Percentiles rank a stretch among this genome's conserved stretches.
These are phyloP conservation scores for Pseudogymnoascus sp. DNA, from an alignment of 2,329 filamentous ascomycete species.

Conservation along the genomic window DNA sequence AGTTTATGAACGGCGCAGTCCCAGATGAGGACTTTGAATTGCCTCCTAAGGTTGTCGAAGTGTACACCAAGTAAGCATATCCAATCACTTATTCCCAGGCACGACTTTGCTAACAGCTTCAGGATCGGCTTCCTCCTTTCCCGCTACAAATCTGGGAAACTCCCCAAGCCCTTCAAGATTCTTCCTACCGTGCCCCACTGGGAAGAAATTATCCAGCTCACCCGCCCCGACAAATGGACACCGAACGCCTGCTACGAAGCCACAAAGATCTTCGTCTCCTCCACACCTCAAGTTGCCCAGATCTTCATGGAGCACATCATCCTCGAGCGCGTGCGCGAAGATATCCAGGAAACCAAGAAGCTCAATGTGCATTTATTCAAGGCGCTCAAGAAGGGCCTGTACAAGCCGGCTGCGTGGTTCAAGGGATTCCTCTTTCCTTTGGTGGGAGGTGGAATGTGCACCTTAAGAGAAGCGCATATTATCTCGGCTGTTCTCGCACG, in stretches of 20 bases:
- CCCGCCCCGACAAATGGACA: slow-evolving; percentile 69
- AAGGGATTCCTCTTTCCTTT: slow-evolving; percentile 93
- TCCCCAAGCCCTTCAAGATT: slow-evolving; percentile 97
- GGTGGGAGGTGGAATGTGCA: slow-evolving; percentile 79
- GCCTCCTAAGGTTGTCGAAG: slow-evolving; percentile 85
- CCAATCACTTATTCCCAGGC: neutral
- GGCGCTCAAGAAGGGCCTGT: slow-evolving; percentile 82
- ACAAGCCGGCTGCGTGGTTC: slow-evolving; percentile 94
- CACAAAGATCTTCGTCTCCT: slow-evolving; percentile 85
- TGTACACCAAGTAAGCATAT: slow-evolving; percentile 72
- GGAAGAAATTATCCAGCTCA: slow-evolving; percentile 80
- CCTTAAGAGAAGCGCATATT: slow-evolving; percentile 85
- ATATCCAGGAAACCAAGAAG: slow-evolving; percentile 91
- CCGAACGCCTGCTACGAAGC: slow-evolving; percentile 81
- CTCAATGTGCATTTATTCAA: slow-evolving; percentile 95
- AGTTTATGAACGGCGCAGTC: slow-evolving; percentile 31
- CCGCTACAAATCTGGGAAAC: slow-evolving; percentile 89
- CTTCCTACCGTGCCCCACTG: slow-evolving; percentile 87
- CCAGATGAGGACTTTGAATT: slow-evolving; percentile 78
- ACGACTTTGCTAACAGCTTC: slow-evolving; percentile 18
- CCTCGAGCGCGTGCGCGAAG: slow-evolving; percentile 82
- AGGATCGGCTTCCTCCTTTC: slow-evolving; percentile 83
- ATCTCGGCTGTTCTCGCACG: slow-evolving; percentile 78
- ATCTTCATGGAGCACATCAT: slow-evolving; percentile 82
- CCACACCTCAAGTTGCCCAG: slow-evolving; percentile 72